Conservation (phyloP, 441 rosid species). For the Populus hybrid region DNA sequence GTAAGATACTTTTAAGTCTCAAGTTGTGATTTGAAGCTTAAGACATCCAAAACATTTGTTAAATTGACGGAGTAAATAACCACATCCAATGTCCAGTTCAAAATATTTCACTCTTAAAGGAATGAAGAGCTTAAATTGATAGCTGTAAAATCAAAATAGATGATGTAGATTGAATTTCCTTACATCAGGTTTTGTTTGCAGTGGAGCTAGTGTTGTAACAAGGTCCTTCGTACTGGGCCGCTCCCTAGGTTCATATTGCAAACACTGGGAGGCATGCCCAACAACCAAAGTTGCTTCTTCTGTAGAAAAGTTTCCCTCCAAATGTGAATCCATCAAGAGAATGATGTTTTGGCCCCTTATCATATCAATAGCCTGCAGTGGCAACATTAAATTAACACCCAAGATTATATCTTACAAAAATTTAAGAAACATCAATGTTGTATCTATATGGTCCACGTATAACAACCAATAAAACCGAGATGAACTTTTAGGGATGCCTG, state of each 20-base stretch:
- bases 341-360: no score
- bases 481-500: neutral
- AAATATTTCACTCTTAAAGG: neutral
- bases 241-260: no score
- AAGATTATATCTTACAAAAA: conserved; percentile 4
- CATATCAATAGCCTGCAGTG: neutral
- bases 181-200: conserved; percentile 25
- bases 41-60: neutral
- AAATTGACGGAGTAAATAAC: neutral
- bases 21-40: neutral
- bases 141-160: neutral
- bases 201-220: no score
- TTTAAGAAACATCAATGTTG: neutral
- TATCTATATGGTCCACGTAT: neutral
- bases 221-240: no score
- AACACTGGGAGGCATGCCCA: no score
- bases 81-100: neutral
- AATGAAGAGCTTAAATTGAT: neutral
- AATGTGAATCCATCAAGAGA: no score
- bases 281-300: no score
- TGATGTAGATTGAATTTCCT: neutral
- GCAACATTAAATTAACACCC: conserved; percentile 10
- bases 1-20: neutral
- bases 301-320: no score
- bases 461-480: neutral